phyloP scores from a whole-genome alignment of 306 rosid genomes.

The Sechiopsis laciniata region DNA sequence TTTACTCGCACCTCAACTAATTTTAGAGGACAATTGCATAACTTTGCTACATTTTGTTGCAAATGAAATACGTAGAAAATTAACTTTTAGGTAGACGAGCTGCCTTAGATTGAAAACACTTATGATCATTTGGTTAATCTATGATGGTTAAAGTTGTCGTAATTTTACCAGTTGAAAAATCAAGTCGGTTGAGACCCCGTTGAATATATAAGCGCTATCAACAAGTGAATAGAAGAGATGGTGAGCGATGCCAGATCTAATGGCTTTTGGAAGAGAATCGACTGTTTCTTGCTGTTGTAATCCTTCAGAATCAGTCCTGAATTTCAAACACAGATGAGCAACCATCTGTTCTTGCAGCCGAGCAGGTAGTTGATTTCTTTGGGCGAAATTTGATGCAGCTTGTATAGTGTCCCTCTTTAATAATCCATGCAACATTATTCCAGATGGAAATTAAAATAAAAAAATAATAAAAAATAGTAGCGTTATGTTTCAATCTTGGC shows the following conservation, averaged over 20 bases:
- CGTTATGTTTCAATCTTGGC: no score
- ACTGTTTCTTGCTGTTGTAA: constrained; percentile 77
- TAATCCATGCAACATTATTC: constrained; percentile 16
- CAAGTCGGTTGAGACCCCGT: constrained; percentile 62
- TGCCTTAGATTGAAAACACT: no score
- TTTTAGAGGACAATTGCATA: no score
- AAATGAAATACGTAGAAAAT: no score
- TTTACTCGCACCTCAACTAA: no score
- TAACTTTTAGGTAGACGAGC: no score
- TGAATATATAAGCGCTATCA: constrained; percentile 55
- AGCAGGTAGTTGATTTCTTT: constrained; percentile 53
- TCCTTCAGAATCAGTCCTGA: constrained; percentile 72
- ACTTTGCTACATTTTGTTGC: no score
- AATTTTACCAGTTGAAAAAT: constrained; percentile 73
- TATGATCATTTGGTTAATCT: no score
- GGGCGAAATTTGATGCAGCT: constrained; percentile 60
- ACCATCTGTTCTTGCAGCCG: constrained; percentile 79
- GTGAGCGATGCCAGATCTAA: constrained; percentile 57
- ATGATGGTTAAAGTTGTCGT: background rate
- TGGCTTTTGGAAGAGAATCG: constrained; percentile 76
- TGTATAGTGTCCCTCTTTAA: constrained; percentile 62
- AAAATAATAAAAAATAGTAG: no score
- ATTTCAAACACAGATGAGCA: constrained; percentile 64
- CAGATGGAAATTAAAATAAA: background rate
- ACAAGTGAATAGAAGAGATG: constrained; percentile 55